Percentiles rank a stretch among this genome's conserved stretches.
phyloP scores from a whole-genome alignment of 1,284 basidiomycete genomes.

The Malassezia pachydermatis region DNA sequence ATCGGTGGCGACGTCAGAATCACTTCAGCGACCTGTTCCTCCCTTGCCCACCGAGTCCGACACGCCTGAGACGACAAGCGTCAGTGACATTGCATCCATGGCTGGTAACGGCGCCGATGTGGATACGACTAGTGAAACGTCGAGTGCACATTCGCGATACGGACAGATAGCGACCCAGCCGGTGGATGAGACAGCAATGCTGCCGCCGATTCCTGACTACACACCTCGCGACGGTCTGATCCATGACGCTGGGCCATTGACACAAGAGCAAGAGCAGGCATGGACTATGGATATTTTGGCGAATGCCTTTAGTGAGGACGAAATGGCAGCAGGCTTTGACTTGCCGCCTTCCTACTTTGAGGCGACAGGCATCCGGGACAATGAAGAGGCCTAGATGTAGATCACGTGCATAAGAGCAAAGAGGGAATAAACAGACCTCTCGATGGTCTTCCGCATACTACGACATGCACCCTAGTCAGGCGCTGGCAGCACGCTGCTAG shows the following conservation, averaged over 20 bases:
- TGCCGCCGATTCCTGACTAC: neutral
- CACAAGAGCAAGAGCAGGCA: conserved; percentile 13
- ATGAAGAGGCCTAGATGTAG: conserved; percentile 2
- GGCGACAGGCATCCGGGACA: conserved; percentile 21
- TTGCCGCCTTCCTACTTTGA: conserved; percentile 42
- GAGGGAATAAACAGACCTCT: neutral
- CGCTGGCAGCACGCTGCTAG: too few species aligned
- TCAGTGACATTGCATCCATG: too few species aligned
- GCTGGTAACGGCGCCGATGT: neutral
- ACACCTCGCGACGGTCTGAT: neutral
- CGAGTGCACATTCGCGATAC: neutral
- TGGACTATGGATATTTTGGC: conserved; percentile 18
- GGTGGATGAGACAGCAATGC: neutral
- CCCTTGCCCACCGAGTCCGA: neutral
- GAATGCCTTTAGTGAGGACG: conserved; percentile 18
- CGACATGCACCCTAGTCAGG: too few species aligned
- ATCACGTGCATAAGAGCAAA: conserved; percentile 5
- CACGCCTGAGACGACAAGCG: neutral
- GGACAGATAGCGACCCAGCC: too few species aligned
- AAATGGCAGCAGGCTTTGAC: conserved; percentile 26
- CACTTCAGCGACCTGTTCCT: neutral
- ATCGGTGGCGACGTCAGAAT: neutral
- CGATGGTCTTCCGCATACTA: too few species aligned
- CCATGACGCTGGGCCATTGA: conserved; percentile 15
- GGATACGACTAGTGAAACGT: neutral